phyloP scores from a whole-genome alignment of 805 yeast species.

The Ogataea populi-albae region DNA sequence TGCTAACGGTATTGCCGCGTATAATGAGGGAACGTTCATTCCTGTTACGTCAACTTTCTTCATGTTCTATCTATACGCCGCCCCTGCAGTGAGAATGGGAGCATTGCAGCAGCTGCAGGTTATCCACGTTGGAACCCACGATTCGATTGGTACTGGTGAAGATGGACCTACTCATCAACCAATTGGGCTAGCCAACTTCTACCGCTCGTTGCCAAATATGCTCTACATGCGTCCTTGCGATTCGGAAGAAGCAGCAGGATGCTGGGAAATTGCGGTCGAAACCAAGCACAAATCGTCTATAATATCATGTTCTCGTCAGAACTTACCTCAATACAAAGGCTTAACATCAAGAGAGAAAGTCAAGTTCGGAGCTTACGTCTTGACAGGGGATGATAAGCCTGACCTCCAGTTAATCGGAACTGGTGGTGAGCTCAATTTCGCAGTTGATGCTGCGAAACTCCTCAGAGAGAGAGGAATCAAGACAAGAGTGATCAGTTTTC shows the following conservation, averaged over 20 bases:
- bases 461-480: slow-evolving; percentile 62
- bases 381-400: slow-evolving; percentile 54
- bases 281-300: slow-evolving; percentile 63
- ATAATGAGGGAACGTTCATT: slow-evolving; percentile 84
- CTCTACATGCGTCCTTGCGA: slow-evolving; percentile 90
- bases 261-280: slow-evolving; percentile 63
- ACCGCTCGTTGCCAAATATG: slow-evolving; percentile 75
- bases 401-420: slow-evolving; percentile 72
- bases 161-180: slow-evolving; percentile 95
- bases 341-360: slow-evolving; percentile 82
- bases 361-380: slow-evolving; percentile 86
- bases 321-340: slow-evolving; percentile 88
- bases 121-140: slow-evolving; percentile 86
- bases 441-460: slow-evolving; percentile 76
- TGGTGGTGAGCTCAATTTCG: slow-evolving; percentile 88
- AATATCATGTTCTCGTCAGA: slow-evolving; percentile 79
- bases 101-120: slow-evolving; percentile 81
- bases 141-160: slow-evolving; percentile 88
- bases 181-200: slow-evolving; percentile 77
- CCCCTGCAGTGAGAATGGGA: slow-evolving; percentile 83
- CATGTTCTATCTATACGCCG: slow-evolving; percentile 81
- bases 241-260: slow-evolving; percentile 83
- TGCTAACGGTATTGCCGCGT: slow-evolving; percentile 94
- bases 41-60: slow-evolving; percentile 54
- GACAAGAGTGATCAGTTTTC: slow-evolving; percentile 85